A percentile compares a stretch with the other conserved stretches of the same genome.
Conservation (phyloP, 1,284 basidiomycete species). For the Lignosus rhinocerotis region DNA sequence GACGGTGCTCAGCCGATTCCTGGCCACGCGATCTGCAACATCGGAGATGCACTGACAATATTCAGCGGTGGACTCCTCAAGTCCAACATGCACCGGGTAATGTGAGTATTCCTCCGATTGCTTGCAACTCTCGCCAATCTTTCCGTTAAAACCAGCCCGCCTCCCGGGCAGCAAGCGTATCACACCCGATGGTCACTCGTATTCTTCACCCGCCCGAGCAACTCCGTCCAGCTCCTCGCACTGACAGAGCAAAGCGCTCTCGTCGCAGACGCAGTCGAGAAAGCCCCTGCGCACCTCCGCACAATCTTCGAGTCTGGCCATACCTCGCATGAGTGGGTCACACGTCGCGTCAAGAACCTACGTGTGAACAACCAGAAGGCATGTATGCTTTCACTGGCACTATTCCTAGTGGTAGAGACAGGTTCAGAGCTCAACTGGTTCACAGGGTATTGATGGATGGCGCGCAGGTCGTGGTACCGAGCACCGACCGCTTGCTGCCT, state of each 20-base stretch:
- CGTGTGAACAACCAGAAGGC: constrained; percentile 22
- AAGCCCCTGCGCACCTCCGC: constrained; percentile 5
- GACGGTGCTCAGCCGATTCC: constrained; percentile 27
- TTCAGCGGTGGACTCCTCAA: constrained; percentile 28
- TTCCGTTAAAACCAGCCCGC: constrained; percentile 20
- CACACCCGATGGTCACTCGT: constrained; percentile 37
- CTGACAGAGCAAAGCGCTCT: constrained; percentile 25
- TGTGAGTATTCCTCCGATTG: constrained; percentile 21
- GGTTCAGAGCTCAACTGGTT: neutral
- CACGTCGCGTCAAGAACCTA: constrained; percentile 24
- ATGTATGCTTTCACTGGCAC: constrained; percentile 6
- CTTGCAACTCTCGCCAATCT: neutral
- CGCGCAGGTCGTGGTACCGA: constrained; percentile 24
- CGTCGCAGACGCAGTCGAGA: constrained; percentile 27
- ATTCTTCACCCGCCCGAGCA: constrained; percentile 38
- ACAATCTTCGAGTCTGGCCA: constrained; percentile 10
- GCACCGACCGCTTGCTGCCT: constrained; percentile 10
- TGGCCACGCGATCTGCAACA: constrained; percentile 37
- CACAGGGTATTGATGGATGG: neutral
- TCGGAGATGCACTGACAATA: constrained; percentile 40
- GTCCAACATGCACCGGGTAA: constrained; percentile 37
- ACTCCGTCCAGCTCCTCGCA: constrained; percentile 28
- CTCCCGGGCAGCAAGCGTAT: constrained; percentile 31
- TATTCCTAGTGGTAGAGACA: neutral
- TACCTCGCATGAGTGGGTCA: constrained; percentile 32